Percentiles rank a stretch among this genome's conserved stretches.
Conservation (phyloP, 208 protist genomes). For the Leishmania major region DNA sequence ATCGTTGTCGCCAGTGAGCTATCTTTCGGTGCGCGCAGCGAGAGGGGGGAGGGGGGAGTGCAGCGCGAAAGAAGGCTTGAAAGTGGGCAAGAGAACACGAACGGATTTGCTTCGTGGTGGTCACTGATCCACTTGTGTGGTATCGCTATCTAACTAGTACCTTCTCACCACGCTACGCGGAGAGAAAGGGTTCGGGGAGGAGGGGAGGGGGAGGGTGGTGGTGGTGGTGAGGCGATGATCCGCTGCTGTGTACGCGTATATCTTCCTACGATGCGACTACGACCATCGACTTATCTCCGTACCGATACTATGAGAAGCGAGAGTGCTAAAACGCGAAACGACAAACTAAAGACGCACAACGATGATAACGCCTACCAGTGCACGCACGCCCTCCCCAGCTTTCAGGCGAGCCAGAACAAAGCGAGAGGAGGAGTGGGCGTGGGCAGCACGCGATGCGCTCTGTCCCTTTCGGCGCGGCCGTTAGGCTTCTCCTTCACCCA, state of each 20-base stretch:
- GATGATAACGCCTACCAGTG: neutral
- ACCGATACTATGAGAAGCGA: neutral
- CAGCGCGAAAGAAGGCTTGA: neutral
- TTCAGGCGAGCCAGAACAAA: neutral
- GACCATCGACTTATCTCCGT: neutral
- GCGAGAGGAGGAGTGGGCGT: neutral
- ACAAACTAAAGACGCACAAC: neutral
- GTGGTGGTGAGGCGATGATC: neutral
- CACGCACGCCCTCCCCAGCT: neutral
- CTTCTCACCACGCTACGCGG: neutral
- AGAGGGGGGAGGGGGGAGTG: neutral
- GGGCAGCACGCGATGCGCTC: neutral
- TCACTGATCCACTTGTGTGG: neutral
- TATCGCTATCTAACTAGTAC: neutral
- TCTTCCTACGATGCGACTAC: neutral
- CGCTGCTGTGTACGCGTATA: neutral
- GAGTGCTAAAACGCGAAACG: neutral
- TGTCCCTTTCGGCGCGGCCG: neutral
- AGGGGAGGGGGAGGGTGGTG: neutral
- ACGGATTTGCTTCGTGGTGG: neutral
- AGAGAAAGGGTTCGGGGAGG: slow-evolving; percentile 1
- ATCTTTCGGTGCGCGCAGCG: neutral
- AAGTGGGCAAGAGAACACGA: neutral
- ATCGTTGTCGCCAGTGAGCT: slow-evolving; percentile 19
- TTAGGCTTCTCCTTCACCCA: neutral